Conservation (phyloP, 2,329 filamentous ascomycete genomes). For the Arthrobotrys megalospora region DNA sequence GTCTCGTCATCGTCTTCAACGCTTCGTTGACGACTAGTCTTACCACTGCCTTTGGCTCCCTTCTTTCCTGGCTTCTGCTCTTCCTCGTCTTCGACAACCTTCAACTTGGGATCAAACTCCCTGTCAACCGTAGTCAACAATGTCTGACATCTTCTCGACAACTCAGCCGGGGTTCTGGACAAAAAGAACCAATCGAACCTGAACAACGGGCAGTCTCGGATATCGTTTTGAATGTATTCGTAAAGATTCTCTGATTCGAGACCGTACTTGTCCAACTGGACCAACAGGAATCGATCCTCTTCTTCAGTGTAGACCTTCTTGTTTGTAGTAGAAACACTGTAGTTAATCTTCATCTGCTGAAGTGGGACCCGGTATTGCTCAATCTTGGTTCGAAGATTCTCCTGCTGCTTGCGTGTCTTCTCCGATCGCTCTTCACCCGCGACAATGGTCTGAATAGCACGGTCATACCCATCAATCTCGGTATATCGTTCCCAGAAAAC, state of each 20-base stretch:
- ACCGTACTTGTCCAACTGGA: constrained; percentile 91
- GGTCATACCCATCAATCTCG: constrained; percentile 89
- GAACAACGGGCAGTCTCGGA: constrained; percentile 93
- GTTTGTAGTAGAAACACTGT: constrained; percentile 98
- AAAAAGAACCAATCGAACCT: constrained; percentile 99
- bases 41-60: constrained; percentile 76
- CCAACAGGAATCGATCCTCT: constrained; percentile 93
- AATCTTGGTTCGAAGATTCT: constrained; percentile 95
- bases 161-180: constrained; percentile 91
- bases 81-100: constrained; percentile 72
- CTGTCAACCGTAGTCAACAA: constrained; percentile 93
- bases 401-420: constrained; percentile 91
- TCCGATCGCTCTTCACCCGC: constrained; percentile 91
- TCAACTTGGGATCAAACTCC: constrained; percentile 83
- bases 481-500: constrained; percentile 97
- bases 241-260: constrained; percentile 92
- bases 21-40: constrained; percentile 73
- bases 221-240: constrained; percentile 96
- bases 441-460: constrained; percentile 90
- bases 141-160: constrained; percentile 92
- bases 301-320: constrained; percentile 99
- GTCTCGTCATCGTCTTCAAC: constrained; percentile 84
- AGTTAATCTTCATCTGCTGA: constrained; percentile 98
- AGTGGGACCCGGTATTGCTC: constrained; percentile 95
- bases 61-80: constrained; percentile 68